Evolutionary conservation across 2,329 filamentous ascomycete genomes (phyloP), one percentile per base, ranked within the genome.

Genomic region (Colletotrichum euphorbiae): DNA sequence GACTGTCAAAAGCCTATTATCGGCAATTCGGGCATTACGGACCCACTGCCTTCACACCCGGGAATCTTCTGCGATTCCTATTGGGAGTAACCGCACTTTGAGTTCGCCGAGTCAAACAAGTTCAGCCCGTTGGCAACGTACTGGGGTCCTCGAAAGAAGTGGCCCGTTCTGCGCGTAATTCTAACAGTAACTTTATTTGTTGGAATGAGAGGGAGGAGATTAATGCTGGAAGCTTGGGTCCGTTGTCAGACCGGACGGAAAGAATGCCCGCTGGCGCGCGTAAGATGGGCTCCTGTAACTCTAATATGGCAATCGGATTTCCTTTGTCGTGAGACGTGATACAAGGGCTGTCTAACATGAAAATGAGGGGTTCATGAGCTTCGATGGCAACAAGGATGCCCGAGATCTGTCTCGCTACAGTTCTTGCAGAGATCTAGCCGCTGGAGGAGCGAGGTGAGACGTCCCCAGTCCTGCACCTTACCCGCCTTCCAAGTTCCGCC

Each of bases 1-100:
- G 61, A 54, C 54, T 5, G 3, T 6, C 9, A 6, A 54, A 66
- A 60, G 54, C 24, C 33, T 55, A 56, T 60, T 56, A n/a, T 15
- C 19, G n/a, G 55, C 61, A 46, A 21, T n/a, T 15, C 24, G 42
- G 45, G n/a, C 8, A n/a, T 33, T 13, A 2, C 11, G 36, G 43
- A 31, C 24, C 62, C 42, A 15, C 55, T 43, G 21, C n/a, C 3
- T 11, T 45, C 42, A 24, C n/a, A 28, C 15, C 36, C 40, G 38
- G 21, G 33, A 13, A 8, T 31, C 9, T 17, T 36, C 24, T 17
- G 19, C 28, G 15, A 15, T 28, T 40, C 52, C 38, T 21, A 52
- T 52, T 65, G 24, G 40, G 15, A 24, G 28, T 17, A n/a, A 4
- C 19, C 19, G 21, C 1, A 54, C 24, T 64, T 64, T 54, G 31